Conservation (phyloP, 148 eudicot genomes). For the Simmondsia chinensis region DNA sequence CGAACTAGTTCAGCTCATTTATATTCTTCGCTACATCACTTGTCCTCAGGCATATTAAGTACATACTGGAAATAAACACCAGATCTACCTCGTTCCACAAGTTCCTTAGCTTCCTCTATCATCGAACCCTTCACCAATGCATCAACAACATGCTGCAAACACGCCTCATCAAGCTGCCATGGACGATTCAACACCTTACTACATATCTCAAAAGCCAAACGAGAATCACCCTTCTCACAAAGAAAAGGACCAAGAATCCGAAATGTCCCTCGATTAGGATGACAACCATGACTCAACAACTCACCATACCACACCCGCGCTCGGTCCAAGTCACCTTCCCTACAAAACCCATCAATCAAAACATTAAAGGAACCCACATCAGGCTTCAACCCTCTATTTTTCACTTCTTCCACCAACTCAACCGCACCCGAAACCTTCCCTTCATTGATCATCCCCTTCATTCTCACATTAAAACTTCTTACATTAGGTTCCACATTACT, state of each 20-base stretch:
- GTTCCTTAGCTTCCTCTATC: constrained; percentile 32
- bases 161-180: constrained; percentile 15
- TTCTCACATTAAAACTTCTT: constrained; percentile 27
- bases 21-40: no score
- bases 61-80: constrained; percentile 18
- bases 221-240: constrained; percentile 33
- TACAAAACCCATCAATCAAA: constrained; percentile 28
- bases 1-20: no score
- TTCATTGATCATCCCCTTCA: constrained; percentile 28
- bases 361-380: constrained; percentile 25
- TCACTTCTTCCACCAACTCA: constrained; percentile 21
- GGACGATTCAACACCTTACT: constrained; percentile 12
- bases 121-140: constrained; percentile 31
- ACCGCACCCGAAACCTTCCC: constrained; percentile 31
- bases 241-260: constrained; percentile 22
- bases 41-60: constrained; percentile 24
- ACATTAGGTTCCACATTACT: constrained; percentile 26
- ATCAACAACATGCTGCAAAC: constrained; percentile 47
- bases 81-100: constrained; percentile 23
- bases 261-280: constrained; percentile 21
- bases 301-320: constrained; percentile 42
- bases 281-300: constrained; percentile 12
- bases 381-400: constrained; percentile 17
- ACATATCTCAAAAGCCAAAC: constrained; percentile 37
- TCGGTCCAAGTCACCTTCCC: constrained; percentile 29